phyloP scores from a whole-genome alignment of 169 alveolate genomes.

The Eimeria zaria region DNA sequence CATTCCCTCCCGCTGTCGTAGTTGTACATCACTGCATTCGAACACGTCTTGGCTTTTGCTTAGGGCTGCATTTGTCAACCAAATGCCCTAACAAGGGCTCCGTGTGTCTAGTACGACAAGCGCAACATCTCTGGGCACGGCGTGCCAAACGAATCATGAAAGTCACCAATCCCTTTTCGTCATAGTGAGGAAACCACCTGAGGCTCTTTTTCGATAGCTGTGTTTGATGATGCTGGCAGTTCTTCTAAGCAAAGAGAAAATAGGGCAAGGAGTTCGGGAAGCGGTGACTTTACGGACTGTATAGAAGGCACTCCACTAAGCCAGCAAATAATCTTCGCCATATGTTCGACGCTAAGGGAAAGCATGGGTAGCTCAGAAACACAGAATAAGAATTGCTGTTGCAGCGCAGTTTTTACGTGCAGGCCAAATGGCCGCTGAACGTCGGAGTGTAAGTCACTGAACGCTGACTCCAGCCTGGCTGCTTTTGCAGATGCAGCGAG shows the following conservation, averaged over 20 bases:
- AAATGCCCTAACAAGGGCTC: too few species aligned
- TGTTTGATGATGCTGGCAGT: not conserved
- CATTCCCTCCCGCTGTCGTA: not conserved
- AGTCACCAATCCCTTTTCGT: not conserved
- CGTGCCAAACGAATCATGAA: not conserved
- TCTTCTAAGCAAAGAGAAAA: not conserved
- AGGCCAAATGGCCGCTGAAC: not conserved
- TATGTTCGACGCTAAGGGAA: conserved; percentile 1
- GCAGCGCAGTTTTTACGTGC: not conserved
- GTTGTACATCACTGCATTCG: not conserved
- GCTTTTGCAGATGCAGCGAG: not conserved
- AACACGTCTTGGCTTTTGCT: not conserved
- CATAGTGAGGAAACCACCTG: not conserved
- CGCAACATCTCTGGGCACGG: not conserved
- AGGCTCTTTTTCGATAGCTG: not conserved
- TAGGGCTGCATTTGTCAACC: not conserved
- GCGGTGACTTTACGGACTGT: not conserved
- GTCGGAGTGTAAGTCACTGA: not conserved
- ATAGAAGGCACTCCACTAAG: not conserved
- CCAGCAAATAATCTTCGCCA: not conserved
- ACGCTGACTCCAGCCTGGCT: not conserved
- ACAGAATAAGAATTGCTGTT: not conserved
- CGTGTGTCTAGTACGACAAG: not conserved
- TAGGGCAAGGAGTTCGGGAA: conserved; percentile 25
- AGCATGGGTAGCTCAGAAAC: conserved; percentile 21